These are phyloP conservation scores for Aristolochia californica DNA, from an alignment of 164 flowering plant genomes.

Conservation along the genomic window DNA sequence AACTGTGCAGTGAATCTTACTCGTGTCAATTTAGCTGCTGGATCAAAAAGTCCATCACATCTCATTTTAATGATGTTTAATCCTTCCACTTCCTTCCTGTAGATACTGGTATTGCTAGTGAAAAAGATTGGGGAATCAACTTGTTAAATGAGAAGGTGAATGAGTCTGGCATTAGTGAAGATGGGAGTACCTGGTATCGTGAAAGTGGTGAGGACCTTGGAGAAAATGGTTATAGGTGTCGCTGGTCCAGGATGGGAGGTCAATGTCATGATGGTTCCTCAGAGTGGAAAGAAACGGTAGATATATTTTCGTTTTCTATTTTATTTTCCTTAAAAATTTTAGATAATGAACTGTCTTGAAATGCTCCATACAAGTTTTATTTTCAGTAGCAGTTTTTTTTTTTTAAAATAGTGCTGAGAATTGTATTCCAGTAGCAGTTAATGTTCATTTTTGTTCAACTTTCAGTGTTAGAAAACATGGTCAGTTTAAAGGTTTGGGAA, in stretches of 20 bases:
- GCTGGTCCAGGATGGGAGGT: conserved; percentile 97
- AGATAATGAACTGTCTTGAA: too few species aligned
- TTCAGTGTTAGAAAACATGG: too few species aligned
- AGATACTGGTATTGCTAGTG: conserved; percentile 98
- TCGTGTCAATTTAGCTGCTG: background rate
- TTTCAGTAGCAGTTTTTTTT: too few species aligned
- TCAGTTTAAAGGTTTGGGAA: too few species aligned
- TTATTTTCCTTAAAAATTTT: too few species aligned
- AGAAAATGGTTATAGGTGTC: conserved; percentile 82
- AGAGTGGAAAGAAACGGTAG: conserved; percentile 94
- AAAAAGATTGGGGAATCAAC: conserved; percentile 88
- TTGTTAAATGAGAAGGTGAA: conserved; percentile 58
- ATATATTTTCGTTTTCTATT: background rate
- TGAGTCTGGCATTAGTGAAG: conserved; percentile 86
- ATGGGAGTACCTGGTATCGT: conserved; percentile 87
- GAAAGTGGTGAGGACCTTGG: conserved; percentile 84
- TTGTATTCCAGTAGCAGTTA: too few species aligned
- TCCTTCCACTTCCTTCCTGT: background rate
- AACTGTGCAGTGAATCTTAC: background rate
- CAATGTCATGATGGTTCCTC: conserved; percentile 57
- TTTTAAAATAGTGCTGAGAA: too few species aligned
- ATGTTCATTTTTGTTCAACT: too few species aligned
- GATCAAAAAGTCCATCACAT: background rate
- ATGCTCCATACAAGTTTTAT: too few species aligned
- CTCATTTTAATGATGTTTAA: background rate